Evolutionary conservation across 257 asterid genomes (phyloP).

Genomic region (Cordia subcordata): DNA sequence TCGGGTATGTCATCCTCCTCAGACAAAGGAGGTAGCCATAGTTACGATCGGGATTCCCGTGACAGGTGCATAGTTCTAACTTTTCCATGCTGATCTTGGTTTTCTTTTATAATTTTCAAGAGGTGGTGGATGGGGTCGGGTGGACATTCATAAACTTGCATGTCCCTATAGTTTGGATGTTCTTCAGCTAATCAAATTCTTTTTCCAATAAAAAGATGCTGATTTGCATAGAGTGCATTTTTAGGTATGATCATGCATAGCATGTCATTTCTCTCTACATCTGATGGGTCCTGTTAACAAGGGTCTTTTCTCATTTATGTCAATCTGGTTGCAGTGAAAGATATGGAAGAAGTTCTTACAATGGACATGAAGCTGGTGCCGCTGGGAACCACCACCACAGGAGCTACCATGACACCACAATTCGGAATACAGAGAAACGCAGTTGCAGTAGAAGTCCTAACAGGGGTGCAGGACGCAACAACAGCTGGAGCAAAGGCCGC

Average conservation of each 20-base stretch:
- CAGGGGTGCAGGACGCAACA: slow-evolving; percentile 49
- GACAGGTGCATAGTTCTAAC: neutral
- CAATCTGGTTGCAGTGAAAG: slow-evolving; percentile 24
- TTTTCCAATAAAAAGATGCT: too few relatives aligned
- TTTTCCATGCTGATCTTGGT: too few relatives aligned
- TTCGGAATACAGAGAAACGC: slow-evolving; percentile 27
- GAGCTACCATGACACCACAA: slow-evolving; percentile 46
- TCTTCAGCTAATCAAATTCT: too few relatives aligned
- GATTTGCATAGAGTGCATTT: too few relatives aligned
- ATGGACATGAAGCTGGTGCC: slow-evolving; percentile 21
- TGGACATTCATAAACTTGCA: too few relatives aligned
- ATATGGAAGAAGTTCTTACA: slow-evolving; percentile 29
- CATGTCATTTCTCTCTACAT: too few relatives aligned
- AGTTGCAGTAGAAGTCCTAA: slow-evolving; percentile 55
- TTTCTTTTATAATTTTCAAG: too few relatives aligned
- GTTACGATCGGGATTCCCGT: slow-evolving; percentile 33
- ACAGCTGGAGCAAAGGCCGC: slow-evolving; percentile 20
- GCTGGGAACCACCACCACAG: slow-evolving; percentile 33
- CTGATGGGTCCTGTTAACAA: neutral
- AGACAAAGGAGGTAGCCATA: slow-evolving; percentile 33
- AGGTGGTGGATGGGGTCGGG: too few relatives aligned
- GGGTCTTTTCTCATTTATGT: neutral
- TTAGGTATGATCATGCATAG: too few relatives aligned
- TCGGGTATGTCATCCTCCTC: slow-evolving; percentile 28
- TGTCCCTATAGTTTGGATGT: too few relatives aligned